Evolutionary conservation across 2,329 filamentous ascomycete genomes (phyloP).

Genomic region (Grosmannia penicillata): DNA sequence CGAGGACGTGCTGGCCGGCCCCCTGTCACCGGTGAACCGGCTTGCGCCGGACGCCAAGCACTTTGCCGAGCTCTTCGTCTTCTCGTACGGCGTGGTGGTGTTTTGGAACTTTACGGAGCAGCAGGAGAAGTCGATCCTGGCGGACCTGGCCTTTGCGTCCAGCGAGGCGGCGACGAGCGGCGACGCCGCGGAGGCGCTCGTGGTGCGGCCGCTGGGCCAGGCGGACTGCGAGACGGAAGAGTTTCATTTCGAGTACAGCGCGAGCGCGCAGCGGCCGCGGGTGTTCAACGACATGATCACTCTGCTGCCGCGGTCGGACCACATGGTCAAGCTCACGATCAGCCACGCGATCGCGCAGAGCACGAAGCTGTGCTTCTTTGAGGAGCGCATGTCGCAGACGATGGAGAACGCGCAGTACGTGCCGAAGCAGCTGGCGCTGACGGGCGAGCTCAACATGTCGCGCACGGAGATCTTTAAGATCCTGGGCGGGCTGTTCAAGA

Average conservation of each 20-base stretch:
- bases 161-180: slow-evolving; percentile 25
- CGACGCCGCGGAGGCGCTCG: slow-evolving; percentile 43
- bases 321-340: slow-evolving; percentile 98
- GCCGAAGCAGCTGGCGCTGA: slow-evolving; percentile 75
- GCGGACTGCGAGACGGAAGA: slow-evolving; percentile 95
- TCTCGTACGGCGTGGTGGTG: slow-evolving; percentile 91
- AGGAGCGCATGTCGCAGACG: slow-evolving; percentile 87
- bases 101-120: slow-evolving; percentile 98
- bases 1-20: not conserved
- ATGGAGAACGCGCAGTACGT: slow-evolving; percentile 90
- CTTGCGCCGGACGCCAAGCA: slow-evolving; percentile 58
- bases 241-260: slow-evolving; percentile 95
- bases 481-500: slow-evolving; percentile 79
- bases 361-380: slow-evolving; percentile 90
- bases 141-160: slow-evolving; percentile 80
- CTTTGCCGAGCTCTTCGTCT: slow-evolving; percentile 93
- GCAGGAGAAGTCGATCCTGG: slow-evolving; percentile 92
- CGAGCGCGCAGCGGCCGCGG: slow-evolving; percentile 68
- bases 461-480: slow-evolving; percentile 86
- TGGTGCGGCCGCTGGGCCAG: slow-evolving; percentile 67
- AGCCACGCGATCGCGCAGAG: slow-evolving; percentile 95
- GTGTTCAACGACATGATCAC: slow-evolving; percentile 99
- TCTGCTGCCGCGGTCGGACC: slow-evolving; percentile 71
- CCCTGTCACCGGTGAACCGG: slow-evolving; percentile 30
- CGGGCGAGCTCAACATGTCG: slow-evolving; percentile 81